Percentiles rank a stretch among this genome's conserved stretches.
These are phyloP conservation scores for Cardamine chenopodiifolia DNA, from an alignment of 345 rosid species.

Conservation along the genomic window DNA sequence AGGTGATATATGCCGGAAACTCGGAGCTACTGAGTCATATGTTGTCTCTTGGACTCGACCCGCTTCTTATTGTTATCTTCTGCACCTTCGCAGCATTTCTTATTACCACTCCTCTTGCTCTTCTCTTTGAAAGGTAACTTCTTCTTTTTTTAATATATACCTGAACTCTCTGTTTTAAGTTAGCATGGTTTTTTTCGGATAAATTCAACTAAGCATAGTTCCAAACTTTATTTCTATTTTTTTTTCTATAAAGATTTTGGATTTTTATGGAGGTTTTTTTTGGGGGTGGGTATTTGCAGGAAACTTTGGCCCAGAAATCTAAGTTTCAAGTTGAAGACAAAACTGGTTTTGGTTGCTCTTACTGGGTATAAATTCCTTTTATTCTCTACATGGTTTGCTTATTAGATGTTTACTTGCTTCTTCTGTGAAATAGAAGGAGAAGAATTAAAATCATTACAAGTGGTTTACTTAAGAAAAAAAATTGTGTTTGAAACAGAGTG, in stretches of 20 bases:
- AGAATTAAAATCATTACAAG: background rate
- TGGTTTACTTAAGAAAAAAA: background rate
- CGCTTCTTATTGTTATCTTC: slow-evolving; percentile 62
- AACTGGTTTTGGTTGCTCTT: slow-evolving; percentile 64
- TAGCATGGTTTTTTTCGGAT: too few species aligned
- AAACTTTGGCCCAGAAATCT: slow-evolving; percentile 66
- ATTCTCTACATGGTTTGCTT: background rate
- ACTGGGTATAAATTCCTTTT: slow-evolving; percentile 58
- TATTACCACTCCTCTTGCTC: slow-evolving; percentile 64
- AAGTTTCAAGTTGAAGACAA: slow-evolving; percentile 58
- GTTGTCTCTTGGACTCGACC: slow-evolving; percentile 70
- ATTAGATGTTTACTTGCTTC: background rate
- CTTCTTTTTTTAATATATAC: background rate
- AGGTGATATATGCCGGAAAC: slow-evolving; percentile 67
- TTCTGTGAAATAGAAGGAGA: background rate
- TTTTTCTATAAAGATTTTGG: background rate
- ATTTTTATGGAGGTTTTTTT: background rate
- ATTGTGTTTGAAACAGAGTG: slow-evolving; percentile 55
- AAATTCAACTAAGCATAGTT: too few species aligned
- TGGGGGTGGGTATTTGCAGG: slow-evolving; percentile 50
- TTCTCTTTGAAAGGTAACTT: slow-evolving; percentile 66
- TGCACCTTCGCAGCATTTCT: slow-evolving; percentile 63
- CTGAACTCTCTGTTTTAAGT: background rate
- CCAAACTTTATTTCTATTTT: too few species aligned
- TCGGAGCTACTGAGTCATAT: slow-evolving; percentile 63